Base-by-base conservation (phyloP, 257 asterid genomes). In the Voacanga thouarsii region DNA sequence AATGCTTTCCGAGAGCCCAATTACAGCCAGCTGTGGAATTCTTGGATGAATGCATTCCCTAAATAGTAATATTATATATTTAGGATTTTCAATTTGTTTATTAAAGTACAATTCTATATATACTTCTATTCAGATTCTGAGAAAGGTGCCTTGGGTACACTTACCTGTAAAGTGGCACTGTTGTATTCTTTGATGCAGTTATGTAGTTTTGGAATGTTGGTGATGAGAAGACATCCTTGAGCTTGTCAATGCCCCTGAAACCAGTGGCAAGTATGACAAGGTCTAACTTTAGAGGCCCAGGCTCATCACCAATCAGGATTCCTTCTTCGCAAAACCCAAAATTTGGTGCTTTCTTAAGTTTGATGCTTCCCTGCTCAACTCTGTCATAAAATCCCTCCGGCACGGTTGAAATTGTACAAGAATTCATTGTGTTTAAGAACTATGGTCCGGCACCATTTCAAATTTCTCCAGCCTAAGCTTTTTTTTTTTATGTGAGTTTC, bases 311-410 rank as follows among this genome's bases (percentile, higher is more conserved):
- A 0, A 88, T 64, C 74, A 84, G 15, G 19, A 89, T 71, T 16
- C 90, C 94, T 28, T 90, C 82, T 33, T 16, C 78, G 37, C 80
- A 80, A 57, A 86, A 86, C 71, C 81, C 77, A 75, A 86, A 85
- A 23, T 39, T 18, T 45, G 49, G 44, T n/a, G 84, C 77, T 80
- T 88, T 86, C 77, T 83, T 80, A 7, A 90, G 82, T 56, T 76
- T 37, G 77, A 90, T 84, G 87, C 90, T 82, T 79, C 90, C 92
- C 26, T 82, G 81, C 44, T 85, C 91, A n/a, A 88, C 94, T 41
- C 73, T 82, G 12, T 85, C 79, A 8, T 82, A 90, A 82, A 86
- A 88, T 28, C 81, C 86, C 57, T 88, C 86, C 0, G 92, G 94
- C 9, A 86, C 86, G 0, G 80, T 77, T 19, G 88, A 50, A 51